A percentile compares a stretch with the other conserved stretches of the same genome.
Conservation (phyloP, 2,329 filamentous ascomycete genomes). For the Rhytidhysteron rufulum region DNA sequence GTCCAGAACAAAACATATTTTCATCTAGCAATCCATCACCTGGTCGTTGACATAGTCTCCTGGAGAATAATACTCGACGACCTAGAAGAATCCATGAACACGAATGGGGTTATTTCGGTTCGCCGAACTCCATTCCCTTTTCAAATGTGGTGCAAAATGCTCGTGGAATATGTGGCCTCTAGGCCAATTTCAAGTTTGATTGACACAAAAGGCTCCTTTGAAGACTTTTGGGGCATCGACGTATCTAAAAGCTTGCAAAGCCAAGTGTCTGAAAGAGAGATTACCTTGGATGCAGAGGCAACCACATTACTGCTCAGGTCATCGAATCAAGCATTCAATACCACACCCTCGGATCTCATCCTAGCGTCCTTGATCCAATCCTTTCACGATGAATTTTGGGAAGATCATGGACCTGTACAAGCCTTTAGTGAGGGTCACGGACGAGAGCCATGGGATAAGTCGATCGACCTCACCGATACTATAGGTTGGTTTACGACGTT, state of each 20-base stretch:
- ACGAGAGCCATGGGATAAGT: constrained; percentile 25
- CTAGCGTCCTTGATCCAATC: constrained; percentile 54
- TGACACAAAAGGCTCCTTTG: no score
- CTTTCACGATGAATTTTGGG: constrained; percentile 53
- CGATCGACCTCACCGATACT: constrained; percentile 53
- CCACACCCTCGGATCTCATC: constrained; percentile 53
- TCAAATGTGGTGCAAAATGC: constrained; percentile 24
- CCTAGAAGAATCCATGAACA: constrained; percentile 8
- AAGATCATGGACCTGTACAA: constrained; percentile 52
- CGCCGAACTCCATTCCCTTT: constrained; percentile 16
- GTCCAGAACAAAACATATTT: constrained; percentile 6
- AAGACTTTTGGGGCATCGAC: no score
- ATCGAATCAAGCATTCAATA: no score
- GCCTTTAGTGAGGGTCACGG: constrained; percentile 45
- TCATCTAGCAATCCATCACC: constrained; percentile 8
- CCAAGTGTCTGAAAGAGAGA: no score
- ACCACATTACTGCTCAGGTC: no score
- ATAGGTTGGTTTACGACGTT: constrained; percentile 59
- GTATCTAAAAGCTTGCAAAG: no score
- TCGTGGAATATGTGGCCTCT: no score
- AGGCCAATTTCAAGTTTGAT: no score
- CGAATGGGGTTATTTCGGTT: no score
- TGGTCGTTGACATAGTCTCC: constrained; percentile 12
- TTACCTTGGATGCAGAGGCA: no score
- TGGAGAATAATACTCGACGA: constrained; percentile 10